These are phyloP conservation scores for Nicotiana tomentosiformis DNA, from an alignment of 257 asterid genomes.

Conservation along the genomic window DNA sequence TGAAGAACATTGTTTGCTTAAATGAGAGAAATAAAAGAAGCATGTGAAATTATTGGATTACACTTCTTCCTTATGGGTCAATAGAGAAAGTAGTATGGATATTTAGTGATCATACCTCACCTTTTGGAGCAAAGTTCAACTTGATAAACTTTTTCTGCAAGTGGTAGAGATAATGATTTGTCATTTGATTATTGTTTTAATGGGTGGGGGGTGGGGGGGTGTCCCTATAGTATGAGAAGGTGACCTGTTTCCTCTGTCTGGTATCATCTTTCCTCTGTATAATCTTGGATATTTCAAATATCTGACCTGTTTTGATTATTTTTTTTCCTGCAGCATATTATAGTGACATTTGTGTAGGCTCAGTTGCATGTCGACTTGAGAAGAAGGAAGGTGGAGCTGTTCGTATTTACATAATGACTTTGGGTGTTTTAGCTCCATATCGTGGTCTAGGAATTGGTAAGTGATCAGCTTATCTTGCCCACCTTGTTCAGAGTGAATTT, in stretches of 20 bases:
- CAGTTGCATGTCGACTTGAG: constrained; percentile 94
- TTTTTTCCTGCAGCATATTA: constrained; percentile 60
- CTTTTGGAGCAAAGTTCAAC: background rate
- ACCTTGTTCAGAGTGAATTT: background rate
- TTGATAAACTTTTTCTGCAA: background rate
- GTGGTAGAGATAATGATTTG: background rate
- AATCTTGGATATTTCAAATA: background rate
- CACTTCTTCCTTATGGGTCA: background rate
- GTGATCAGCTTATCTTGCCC: constrained; percentile 6
- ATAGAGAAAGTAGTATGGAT: background rate
- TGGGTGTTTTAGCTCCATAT: constrained; percentile 53
- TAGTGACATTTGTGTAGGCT: constrained; percentile 90
- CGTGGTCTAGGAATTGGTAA: constrained; percentile 47
- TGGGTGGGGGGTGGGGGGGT: background rate
- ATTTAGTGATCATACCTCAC: background rate
- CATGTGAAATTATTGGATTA: background rate
- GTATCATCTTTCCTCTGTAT: background rate
- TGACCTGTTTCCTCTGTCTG: background rate
- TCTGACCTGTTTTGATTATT: background rate
- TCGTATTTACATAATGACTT: constrained; percentile 85
- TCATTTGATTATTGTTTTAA: background rate
- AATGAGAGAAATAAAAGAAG: background rate
- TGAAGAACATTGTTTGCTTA: background rate
- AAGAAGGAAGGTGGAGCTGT: constrained; percentile 78
- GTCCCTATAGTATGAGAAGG: background rate